These are phyloP conservation scores for Casaregolazyma lundiana DNA, from an alignment of 1,139 yeast species.

Conservation along the genomic window DNA sequence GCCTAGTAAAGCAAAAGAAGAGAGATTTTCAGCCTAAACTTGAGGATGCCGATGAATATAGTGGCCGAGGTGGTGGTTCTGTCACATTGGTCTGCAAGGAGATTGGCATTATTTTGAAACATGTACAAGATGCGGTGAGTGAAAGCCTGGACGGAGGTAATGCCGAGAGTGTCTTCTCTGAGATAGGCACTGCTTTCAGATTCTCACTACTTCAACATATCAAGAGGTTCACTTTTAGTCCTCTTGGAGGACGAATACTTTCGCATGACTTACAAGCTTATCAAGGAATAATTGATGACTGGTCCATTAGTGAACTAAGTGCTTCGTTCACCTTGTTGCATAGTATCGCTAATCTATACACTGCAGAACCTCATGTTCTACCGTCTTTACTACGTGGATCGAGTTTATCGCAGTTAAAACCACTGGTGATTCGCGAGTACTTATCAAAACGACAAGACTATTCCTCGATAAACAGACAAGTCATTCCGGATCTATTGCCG, in stretches of 20 bases:
- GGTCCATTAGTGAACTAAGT: slow-evolving; percentile 63
- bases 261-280: slow-evolving; percentile 80
- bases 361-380: slow-evolving; percentile 71
- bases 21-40: slow-evolving; percentile 53
- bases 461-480: slow-evolving; percentile 48
- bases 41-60: slow-evolving; percentile 33
- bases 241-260: slow-evolving; percentile 79
- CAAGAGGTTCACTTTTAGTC: slow-evolving; percentile 68
- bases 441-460: slow-evolving; percentile 67
- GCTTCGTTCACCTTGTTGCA: slow-evolving; percentile 68
- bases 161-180: slow-evolving; percentile 47
- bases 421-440: slow-evolving; percentile 61
- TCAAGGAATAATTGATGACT: slow-evolving; percentile 65
- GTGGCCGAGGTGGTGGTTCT: slow-evolving; percentile 46
- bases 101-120: slow-evolving; percentile 50
- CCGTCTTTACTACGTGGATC: slow-evolving; percentile 82
- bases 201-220: slow-evolving; percentile 65
- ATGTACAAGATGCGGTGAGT: slow-evolving; percentile 32
- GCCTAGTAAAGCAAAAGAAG: slow-evolving; percentile 58
- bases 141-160: slow-evolving; percentile 51
- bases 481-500: slow-evolving; percentile 10
- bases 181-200: slow-evolving; percentile 59
- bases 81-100: slow-evolving; percentile 56
- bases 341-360: slow-evolving; percentile 79
- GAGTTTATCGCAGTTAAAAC: slow-evolving; percentile 64